These are phyloP conservation scores for Coemansia sp. DNA, from an alignment of 192 early-diverging fungal genomes.

Conservation along the genomic window DNA sequence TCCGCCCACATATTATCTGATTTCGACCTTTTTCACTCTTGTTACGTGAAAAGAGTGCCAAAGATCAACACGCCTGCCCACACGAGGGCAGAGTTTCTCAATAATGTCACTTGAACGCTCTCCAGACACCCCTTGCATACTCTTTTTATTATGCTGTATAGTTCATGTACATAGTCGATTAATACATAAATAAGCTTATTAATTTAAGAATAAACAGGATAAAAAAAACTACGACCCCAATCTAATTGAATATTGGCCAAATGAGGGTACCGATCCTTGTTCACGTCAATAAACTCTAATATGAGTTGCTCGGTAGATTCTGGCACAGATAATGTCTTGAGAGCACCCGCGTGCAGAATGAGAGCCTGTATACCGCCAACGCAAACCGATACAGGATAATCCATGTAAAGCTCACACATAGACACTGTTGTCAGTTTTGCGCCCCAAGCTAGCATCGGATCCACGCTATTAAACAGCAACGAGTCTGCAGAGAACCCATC, in stretches of 20 bases:
- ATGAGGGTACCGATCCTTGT: background rate
- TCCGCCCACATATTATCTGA: too few species aligned
- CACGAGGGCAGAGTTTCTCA: background rate
- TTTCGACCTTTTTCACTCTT: background rate
- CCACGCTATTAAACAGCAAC: background rate
- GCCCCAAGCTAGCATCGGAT: background rate
- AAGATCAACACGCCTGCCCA: too few species aligned
- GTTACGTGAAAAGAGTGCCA: background rate
- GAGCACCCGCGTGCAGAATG: background rate
- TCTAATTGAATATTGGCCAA: background rate
- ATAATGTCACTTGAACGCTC: background rate
- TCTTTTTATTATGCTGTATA: too few species aligned
- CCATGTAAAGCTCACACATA: too few species aligned
- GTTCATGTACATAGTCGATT: too few species aligned
- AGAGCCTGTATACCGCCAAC: background rate
- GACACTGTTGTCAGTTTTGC: background rate
- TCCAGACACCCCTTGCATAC: too few species aligned
- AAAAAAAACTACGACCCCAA: too few species aligned
- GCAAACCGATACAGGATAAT: background rate
- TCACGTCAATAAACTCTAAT: background rate
- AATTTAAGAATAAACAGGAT: too few species aligned
- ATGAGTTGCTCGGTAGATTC: background rate
- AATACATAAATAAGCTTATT: too few species aligned
- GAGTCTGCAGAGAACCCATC: background rate
- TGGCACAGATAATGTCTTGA: background rate